Base-by-base conservation (phyloP, 2,329 filamentous ascomycete species). In the Colletotrichum tropicicola region DNA sequence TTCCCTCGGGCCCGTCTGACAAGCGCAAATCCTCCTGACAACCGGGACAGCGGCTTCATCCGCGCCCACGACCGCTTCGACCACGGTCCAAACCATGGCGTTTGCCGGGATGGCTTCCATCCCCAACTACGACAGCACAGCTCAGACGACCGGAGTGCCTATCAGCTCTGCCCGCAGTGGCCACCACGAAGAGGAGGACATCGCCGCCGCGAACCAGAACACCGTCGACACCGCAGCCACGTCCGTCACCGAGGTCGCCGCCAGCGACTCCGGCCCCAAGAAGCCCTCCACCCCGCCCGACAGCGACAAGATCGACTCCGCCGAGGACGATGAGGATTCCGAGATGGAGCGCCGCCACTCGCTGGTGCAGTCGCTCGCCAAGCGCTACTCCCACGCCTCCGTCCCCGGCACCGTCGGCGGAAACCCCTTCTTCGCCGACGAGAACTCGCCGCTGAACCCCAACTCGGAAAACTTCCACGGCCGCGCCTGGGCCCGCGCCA, bases 401-500 rank as follows among this genome's bases (percentile, higher is more conserved):
- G 70, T 69, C 17, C 70, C 69, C 28, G 77, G 71, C 37, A 69
- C 69, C 6, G 65, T 72, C 7, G 76, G 77, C 21, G 71, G 68
- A 9, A 88, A 88, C 72, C 83, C 86, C 12, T 89, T 89, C 71
- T 68, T 79, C 47, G 78, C 78, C 35, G 78, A 87, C 10, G 75
- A 81, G 37, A 77, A 86, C 65, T 87, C 85, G n/a, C 77, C 80
- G 1, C 73, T 88, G 28, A 85, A 89, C 71, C 86, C 86, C 4
- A 74, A 73, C 54, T 87, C 83, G 5, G 73, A 77, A 23, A 82
- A 85, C 61, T 89, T 89, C 74, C 84, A 79, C 59, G 81, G 78
- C 28, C 82, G 82, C 49, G 80, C 82, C 44, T 91, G 89, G 89
- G 85, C 86, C 63, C 88, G 85, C 78, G 80, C 86, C 32, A 74